Percentiles rank a stretch among this genome's conserved stretches.
phyloP scores from a whole-genome alignment of 805 yeast genomes.

The Saccharomyces mikatae region DNA sequence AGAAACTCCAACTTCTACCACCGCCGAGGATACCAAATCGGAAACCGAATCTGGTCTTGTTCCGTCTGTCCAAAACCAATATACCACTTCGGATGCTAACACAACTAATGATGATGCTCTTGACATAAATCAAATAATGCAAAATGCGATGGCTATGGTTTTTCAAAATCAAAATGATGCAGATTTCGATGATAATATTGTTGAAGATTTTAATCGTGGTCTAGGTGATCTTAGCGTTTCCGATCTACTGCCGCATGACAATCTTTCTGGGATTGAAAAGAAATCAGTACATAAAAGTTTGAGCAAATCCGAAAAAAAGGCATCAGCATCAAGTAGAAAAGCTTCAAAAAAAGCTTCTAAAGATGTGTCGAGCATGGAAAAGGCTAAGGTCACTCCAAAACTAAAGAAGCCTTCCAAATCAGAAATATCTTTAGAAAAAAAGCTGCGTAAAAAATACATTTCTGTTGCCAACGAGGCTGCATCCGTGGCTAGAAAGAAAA shows the following conservation, averaged over 20 bases:
- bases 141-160: constrained; percentile 71
- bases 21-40: constrained; percentile 1
- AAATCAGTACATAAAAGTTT: constrained; percentile 14
- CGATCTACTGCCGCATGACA: constrained; percentile 8
- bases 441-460: constrained; percentile 15
- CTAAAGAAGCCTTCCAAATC: constrained; percentile 10
- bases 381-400: neutral
- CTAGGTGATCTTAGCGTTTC: constrained; percentile 18
- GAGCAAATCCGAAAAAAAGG: constrained; percentile 6
- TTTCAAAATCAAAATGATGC: constrained; percentile 40
- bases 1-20: constrained; percentile 5
- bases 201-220: constrained; percentile 25
- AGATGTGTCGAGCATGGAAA: constrained; percentile 4
- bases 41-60: neutral
- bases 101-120: constrained; percentile 36
- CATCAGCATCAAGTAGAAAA: constrained; percentile 13
- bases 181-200: constrained; percentile 14
- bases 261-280: constrained; percentile 17
- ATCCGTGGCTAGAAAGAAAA: constrained; percentile 16
- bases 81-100: constrained; percentile 2
- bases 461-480: constrained; percentile 24
- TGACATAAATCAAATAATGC: constrained; percentile 66
- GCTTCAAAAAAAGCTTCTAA: constrained; percentile 5
- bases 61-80: neutral
- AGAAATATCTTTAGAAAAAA: constrained; percentile 10